phyloP scores from a whole-genome alignment of 257 asterid species.

The Solanum megistacrolobum region DNA sequence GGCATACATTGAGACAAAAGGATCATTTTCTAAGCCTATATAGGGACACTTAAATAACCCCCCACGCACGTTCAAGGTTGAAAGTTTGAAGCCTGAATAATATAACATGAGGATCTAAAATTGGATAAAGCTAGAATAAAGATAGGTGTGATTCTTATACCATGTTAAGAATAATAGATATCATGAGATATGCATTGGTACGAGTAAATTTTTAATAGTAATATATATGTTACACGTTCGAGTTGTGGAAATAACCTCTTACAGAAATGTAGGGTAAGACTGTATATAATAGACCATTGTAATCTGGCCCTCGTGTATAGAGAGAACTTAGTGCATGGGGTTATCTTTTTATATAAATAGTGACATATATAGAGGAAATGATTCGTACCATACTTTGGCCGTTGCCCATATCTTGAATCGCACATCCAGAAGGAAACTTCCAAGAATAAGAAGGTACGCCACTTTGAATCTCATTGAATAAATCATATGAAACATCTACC shows the following conservation, averaged over 20 bases:
- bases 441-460: constrained; percentile 30
- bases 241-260: background rate
- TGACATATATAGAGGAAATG: background rate
- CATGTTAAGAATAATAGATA: background rate
- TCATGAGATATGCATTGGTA: background rate
- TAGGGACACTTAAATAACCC: background rate
- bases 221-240: background rate
- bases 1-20: background rate
- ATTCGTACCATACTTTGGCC: constrained; percentile 48
- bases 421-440: constrained; percentile 75
- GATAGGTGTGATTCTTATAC: background rate
- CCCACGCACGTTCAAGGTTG: background rate
- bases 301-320: background rate
- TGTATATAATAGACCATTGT: background rate
- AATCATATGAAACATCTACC: constrained; percentile 50
- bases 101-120: background rate
- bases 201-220: background rate
- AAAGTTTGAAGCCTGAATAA: background rate
- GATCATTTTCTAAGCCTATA: background rate
- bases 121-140: background rate
- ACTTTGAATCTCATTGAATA: constrained; percentile 25
- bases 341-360: background rate
- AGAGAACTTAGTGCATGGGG: background rate
- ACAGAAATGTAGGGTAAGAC: background rate
- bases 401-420: constrained; percentile 43